Base-by-base conservation (phyloP, 139 green algal species). In the Auxenochlorella pyrenoidosa region DNA sequence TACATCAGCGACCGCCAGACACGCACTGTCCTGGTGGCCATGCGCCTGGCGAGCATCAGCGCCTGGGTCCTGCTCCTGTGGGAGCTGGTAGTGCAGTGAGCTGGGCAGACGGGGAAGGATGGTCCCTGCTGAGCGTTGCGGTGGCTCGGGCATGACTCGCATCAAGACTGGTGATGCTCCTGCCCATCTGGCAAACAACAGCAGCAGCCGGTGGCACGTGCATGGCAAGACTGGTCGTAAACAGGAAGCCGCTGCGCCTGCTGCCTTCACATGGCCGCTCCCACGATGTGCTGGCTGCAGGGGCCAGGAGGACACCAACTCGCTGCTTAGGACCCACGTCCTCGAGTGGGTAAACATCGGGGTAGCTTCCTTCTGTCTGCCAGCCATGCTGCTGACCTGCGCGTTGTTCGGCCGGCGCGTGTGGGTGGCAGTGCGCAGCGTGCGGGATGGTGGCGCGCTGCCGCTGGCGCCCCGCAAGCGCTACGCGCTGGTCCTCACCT, bases 1-100 rank as follows among this genome's bases (percentile, higher is more conserved):
- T 81, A 38, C 43, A 81, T 81, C 43, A 81, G 75, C 44, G 75
- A 81, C 28, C 28, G 36, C 28, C 13, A 38, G 28, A 81, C 75
- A 21, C 75, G 70, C 18, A 15, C n/a, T 18, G 36, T 76, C 10
- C 36, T 76, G 70, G 66, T 28, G 34, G 32, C 66, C 66, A 73
- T 40, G 70, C 34, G 34, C 10, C 12, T 76, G 70, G 70, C 70
- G 18, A 38, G 70, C 70, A 30, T 47, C 13, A 10, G 6, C 13
- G 70, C 70, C 8, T 76, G 70, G 70, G 70, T 13, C 1, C 34
- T 76, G n/a, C 34, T 76, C 34, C 18, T 76, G 2, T 76, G 70
- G 70, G 70, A 76, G 70, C n/a, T 76, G 70, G 3, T 47, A 15
- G 70, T 38, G 19, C 70, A 76, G 70, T 73, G 66, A 73, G 66